Percentiles rank a stretch among this genome's conserved stretches.
These are phyloP conservation scores for Orobanche coerulescens DNA, from an alignment of 257 asterid species.

Conservation along the genomic window DNA sequence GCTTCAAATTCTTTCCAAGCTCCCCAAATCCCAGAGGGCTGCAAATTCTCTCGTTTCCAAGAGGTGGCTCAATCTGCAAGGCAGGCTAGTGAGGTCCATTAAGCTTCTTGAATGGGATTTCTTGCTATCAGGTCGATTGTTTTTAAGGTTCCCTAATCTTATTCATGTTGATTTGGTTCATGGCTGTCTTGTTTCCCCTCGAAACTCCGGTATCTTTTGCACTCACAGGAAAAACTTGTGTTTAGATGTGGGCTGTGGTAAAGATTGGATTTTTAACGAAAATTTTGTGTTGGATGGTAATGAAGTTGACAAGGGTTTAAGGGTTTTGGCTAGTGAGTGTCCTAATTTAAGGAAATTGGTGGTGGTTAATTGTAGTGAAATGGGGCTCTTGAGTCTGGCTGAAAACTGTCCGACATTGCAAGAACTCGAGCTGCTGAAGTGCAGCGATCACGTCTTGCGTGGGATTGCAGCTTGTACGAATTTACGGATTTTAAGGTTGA, in stretches of 20 bases:
- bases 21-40: conserved; percentile 46
- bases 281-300: conserved; percentile 33
- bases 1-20: conserved; percentile 47
- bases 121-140: conserved; percentile 48
- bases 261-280: conserved; percentile 35
- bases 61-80: conserved; percentile 67
- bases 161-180: conserved; percentile 47
- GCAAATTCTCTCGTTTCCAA: conserved; percentile 55
- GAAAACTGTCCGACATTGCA: conserved; percentile 69
- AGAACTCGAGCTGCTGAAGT: conserved; percentile 53
- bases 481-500: conserved; percentile 52
- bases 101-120: conserved; percentile 71
- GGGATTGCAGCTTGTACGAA: conserved; percentile 59
- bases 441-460: conserved; percentile 52
- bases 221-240: conserved; percentile 29
- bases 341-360: conserved; percentile 44
- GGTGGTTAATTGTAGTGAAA: conserved; percentile 53
- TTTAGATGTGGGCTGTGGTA: conserved; percentile 36
- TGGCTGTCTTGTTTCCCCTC: conserved; percentile 41
- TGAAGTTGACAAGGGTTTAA: conserved; percentile 54
- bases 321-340: conserved; percentile 40
- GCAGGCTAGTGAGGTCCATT: conserved; percentile 58
- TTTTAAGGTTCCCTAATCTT: conserved; percentile 63
- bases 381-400: conserved; percentile 54
- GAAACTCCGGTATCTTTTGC: conserved; percentile 42